A percentile compares a stretch with the other conserved stretches of the same genome.
Evolutionary conservation across 169 alveolate species (phyloP).

Genomic region (Eimeria tenella): DNA sequence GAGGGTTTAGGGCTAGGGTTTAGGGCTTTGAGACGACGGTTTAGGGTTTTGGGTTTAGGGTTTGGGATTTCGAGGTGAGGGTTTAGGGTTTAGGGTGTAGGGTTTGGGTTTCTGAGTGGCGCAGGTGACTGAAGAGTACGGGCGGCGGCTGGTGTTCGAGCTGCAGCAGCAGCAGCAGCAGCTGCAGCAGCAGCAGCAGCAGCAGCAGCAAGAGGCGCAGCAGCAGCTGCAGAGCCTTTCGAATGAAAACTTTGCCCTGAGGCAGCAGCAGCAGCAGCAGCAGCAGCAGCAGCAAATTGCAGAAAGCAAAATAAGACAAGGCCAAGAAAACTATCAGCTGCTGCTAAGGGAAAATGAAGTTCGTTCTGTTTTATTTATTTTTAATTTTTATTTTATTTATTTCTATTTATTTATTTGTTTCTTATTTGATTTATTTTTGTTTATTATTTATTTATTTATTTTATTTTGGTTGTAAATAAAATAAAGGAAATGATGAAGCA

Average conservation of each 20-base stretch:
- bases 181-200: slow-evolving; percentile 29
- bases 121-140: slow-evolving; percentile 52
- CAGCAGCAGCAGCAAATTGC: slow-evolving; percentile 23
- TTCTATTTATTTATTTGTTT: background rate
- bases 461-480: background rate
- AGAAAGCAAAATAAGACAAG: slow-evolving; percentile 15
- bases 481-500: background rate
- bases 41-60: too few species aligned
- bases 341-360: background rate
- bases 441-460: background rate
- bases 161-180: slow-evolving; percentile 55
- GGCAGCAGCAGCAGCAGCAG: background rate
- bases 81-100: too few species aligned
- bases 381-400: background rate
- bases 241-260: background rate
- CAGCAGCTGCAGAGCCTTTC: background rate
- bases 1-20: too few species aligned
- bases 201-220: slow-evolving; percentile 26
- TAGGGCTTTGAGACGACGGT: too few species aligned
- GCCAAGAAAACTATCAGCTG: background rate
- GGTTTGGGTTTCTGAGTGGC: too few species aligned
- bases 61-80: too few species aligned
- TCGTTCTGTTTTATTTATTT: background rate
- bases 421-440: background rate
- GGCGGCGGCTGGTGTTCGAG: slow-evolving; percentile 51